Evolutionary conservation across 2,329 filamentous ascomycete genomes (phyloP).

Genomic region (Diaporthe sp.): DNA sequence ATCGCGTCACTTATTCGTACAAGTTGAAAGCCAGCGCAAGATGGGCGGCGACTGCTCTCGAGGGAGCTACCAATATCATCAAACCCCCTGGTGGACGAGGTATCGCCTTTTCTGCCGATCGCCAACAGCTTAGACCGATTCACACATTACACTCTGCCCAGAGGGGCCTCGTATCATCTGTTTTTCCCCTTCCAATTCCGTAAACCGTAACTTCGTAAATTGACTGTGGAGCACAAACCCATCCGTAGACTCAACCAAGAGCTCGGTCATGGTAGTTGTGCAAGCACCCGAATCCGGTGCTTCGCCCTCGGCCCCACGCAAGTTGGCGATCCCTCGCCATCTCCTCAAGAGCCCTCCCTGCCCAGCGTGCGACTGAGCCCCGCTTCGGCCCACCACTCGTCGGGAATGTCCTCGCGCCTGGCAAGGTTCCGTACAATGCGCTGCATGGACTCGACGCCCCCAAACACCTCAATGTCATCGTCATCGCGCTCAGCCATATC

Average conservation of each 20-base stretch:
- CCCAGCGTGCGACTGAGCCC: slow-evolving; percentile 73
- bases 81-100: neutral
- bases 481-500: slow-evolving; percentile 56
- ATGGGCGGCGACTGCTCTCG: neutral
- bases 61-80: neutral
- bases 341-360: slow-evolving; percentile 51
- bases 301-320: neutral
- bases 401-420: slow-evolving; percentile 80
- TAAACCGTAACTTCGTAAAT: slow-evolving; percentile 36
- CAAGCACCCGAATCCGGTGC: slow-evolving; percentile 1
- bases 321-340: neutral
- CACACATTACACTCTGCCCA: slow-evolving; percentile 13
- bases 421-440: slow-evolving; percentile 79
- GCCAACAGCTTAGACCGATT: neutral
- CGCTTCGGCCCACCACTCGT: slow-evolving; percentile 84
- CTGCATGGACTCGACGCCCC: slow-evolving; percentile 70
- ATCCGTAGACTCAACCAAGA: slow-evolving; percentile 28
- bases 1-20: slow-evolving; percentile 12
- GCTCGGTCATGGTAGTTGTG: slow-evolving; percentile 21
- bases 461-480: slow-evolving; percentile 50
- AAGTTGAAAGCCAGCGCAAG: slow-evolving; percentile 9
- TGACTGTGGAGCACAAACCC: slow-evolving; percentile 5
- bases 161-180: neutral
- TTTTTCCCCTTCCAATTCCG: slow-evolving; percentile 4
- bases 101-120: neutral